Evolutionary conservation across 805 yeast species (phyloP).

Genomic region (Wickerhamomyces kurtzmanii): DNA sequence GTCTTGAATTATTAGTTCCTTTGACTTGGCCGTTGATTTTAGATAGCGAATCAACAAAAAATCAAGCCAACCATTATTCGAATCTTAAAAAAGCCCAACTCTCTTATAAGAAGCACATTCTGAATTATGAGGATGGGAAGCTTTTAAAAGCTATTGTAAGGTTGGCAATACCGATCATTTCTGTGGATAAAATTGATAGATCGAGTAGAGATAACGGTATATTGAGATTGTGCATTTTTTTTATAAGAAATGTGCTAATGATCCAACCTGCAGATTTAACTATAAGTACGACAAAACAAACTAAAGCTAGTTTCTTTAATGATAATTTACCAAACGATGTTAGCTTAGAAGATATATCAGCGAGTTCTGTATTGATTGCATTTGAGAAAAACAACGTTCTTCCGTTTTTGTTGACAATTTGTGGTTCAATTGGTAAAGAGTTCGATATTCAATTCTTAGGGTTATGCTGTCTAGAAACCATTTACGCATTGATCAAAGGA

Average conservation of each 20-base stretch:
- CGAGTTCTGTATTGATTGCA: conserved; percentile 43
- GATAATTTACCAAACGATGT: conserved; percentile 47
- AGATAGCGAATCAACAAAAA: conserved; percentile 45
- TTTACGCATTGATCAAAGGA: conserved; percentile 54
- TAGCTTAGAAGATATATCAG: conserved; percentile 55
- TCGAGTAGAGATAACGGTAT: conserved; percentile 64
- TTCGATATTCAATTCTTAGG: conserved; percentile 55
- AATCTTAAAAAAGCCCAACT: conserved; percentile 60
- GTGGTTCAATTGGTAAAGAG: conserved; percentile 54
- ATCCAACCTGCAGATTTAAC: conserved; percentile 64
- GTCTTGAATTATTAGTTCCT: conserved; percentile 72
- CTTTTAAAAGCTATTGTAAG: conserved; percentile 63
- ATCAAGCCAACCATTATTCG: conserved; percentile 47
- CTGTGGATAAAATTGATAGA: conserved; percentile 42
- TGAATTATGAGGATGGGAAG: conserved; percentile 48
- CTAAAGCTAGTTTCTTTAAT: conserved; percentile 14
- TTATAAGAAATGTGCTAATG: conserved; percentile 69
- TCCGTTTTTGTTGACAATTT: conserved; percentile 59
- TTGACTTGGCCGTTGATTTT: conserved; percentile 80
- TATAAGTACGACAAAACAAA: conserved; percentile 29
- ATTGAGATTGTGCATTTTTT: conserved; percentile 58
- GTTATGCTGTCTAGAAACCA: conserved; percentile 55
- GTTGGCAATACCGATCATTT: conserved; percentile 53
- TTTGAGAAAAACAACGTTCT: conserved; percentile 69
- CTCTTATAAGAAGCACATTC: conserved; percentile 57